A percentile compares a stretch with the other conserved stretches of the same genome.
phyloP scores from a whole-genome alignment of 2,329 filamentous ascomycete genomes.

The Arthrobotrys conoides region DNA sequence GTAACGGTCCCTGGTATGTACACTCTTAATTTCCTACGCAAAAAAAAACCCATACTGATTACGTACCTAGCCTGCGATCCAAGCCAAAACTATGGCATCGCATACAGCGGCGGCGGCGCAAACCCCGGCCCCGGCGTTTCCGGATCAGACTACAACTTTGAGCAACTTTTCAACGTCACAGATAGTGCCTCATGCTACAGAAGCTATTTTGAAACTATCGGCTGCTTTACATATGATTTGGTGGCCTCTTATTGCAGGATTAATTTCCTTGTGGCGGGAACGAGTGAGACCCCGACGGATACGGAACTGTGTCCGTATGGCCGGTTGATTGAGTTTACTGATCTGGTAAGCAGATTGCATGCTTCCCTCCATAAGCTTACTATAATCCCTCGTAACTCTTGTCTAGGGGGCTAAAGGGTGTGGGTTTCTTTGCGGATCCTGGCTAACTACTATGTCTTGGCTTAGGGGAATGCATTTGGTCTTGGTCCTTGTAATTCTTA shows the following conservation, averaged over 20 bases:
- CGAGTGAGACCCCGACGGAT: conserved; percentile 13
- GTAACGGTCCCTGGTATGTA: neutral
- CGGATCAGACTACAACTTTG: conserved; percentile 2
- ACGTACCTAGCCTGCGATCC: neutral
- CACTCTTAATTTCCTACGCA: neutral
- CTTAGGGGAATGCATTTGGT: conserved; percentile 8
- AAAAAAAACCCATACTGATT: neutral
- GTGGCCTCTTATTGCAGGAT: conserved; percentile 12
- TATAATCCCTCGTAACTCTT: neutral
- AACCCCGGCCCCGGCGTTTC: conserved; percentile 15
- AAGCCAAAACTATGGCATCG: conserved; percentile 3
- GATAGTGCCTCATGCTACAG: conserved; percentile 4
- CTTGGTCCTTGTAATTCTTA: conserved; percentile 12
- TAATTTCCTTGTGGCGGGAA: conserved; percentile 2
- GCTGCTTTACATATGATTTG: conserved; percentile 6
- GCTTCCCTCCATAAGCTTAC: neutral
- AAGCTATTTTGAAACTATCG: conserved; percentile 7
- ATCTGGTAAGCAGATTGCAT: neutral
- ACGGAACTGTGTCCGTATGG: conserved; percentile 18
- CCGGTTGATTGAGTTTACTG: conserved; percentile 6
- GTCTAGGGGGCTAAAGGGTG: neutral
- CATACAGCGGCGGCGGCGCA: conserved; percentile 14
- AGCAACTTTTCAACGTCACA: conserved; percentile 1
- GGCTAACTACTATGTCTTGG: neutral
- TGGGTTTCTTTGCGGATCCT: neutral